Base-by-base conservation (phyloP, 192 early-diverging fungal species). In the Dissophora ornata region DNA sequence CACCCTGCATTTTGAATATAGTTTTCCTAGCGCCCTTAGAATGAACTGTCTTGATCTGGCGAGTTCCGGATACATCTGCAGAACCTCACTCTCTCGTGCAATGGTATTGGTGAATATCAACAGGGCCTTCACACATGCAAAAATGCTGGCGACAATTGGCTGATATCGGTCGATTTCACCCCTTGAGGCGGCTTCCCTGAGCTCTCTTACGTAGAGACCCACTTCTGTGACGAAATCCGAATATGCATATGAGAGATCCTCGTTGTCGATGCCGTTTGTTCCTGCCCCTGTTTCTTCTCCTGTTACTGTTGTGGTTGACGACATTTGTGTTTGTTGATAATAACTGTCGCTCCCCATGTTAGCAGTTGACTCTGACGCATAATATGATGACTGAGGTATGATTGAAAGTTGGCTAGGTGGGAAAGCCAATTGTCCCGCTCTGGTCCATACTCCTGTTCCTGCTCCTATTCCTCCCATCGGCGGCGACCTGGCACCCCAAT, bases 81-180 rank as follows among this genome's bases (percentile, higher is more conserved):
- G 38, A 29, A 77, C 57, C 4, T 67, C 51, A 25, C 64, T 67
- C 11, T 77, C 73, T 12, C 73, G 73, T 18, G 63, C 55, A 59
- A 77, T 67, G 0, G 73, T 77, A n/a, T 77, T 67, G 33, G 73
- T 77, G 38, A 65, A 67, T 29, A 67, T 48, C 13, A 77, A 32
- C 1, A 77, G 47, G 0, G 58, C 57, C n/a, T 62, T 67, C 19
- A 77, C 73, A 28, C 64, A 67, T 0, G 65, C 61, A 34, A 77
- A 41, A 8, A 77, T 61, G 16, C 62, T 67, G 36, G 65, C 65
- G 21, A 77, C 73, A 28, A 62, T 62, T 21, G 64, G 65, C 38
- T 67, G 63, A 25, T 67, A 77, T 46, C 58, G 38, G 6, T 59
- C 53, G 21, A 67, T 28, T 3, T 77, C 64, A 13, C 58, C 36